Evolutionary conservation across 2,329 filamentous ascomycete species (phyloP), one percentile per base, ranked within the genome.

Genomic region (Hymenoscyphus occultus): DNA sequence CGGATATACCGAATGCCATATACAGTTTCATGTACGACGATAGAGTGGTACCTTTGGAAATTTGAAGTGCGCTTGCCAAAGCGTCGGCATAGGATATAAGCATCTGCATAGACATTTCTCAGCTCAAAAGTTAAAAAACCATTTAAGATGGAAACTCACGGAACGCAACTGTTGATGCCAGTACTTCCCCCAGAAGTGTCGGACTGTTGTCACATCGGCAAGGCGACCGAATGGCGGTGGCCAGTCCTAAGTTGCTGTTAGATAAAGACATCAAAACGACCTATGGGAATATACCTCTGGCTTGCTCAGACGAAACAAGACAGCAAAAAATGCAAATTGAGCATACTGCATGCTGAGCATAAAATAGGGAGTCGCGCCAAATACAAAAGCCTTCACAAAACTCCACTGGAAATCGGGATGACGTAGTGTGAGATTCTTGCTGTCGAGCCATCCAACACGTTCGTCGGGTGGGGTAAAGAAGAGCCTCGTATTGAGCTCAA

Each of bases 101-200:
- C 39, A 60, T 60, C 59, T 60, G n/a, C 13, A n/a, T 7, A 51
- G 9, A 13, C 6, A 51, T 6, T n/a, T n/a, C 6, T 9, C 14
- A 9, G 14, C 45, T 3, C 14, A 7, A 9, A 51, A 39, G 3
- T 40, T 12, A 16, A 35, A 59, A 39, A 35, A 40, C n/a, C 16
- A 59, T 13, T 35, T 54, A 19, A 56, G 13, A 59, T 22, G 22
- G 22, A 39, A 39, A 61, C 58, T 56, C 57, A 61, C 58, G 12
- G 14, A n/a, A 32, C 58, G 63, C 14, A 64, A 14, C 6, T 16
- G 35, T 31, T 64, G 63, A 48, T 64, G 63, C 63, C 63, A 64
- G 39, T 45, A 64, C 16, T 31, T 35, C 3, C 63, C 63, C 63
- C 63, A 64, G 28, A 64, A 61, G 6, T 14, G 7, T 3, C 63